Evolutionary conservation across 176 grass and related monocot genomes (phyloP), one percentile per base, ranked within the genome.

Genomic region (Raddia distichophylla): DNA sequence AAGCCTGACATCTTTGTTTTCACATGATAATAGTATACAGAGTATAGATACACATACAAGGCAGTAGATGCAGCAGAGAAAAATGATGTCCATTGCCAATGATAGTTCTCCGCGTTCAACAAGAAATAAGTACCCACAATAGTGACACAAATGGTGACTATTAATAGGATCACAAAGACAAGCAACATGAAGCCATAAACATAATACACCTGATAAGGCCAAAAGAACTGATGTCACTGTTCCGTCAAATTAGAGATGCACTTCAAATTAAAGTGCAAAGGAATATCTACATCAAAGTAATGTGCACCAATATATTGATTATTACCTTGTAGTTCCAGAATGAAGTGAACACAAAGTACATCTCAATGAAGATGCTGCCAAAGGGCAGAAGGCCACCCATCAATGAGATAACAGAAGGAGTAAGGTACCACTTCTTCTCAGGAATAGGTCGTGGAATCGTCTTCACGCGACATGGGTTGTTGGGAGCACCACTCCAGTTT

Each of bases 251-350:
- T 49, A 87, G 62, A 73, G 57, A 35, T 22, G 71, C 60, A 56
- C 54, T 59, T 60, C 18, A 43, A 34, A 67, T 44, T 67, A 27
- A 69, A 53, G 50, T 57, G 4, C 49, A 11, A 50, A 54, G 15
- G 43, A n/a, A 44, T 14, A 47, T 65, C 59, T 75, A 52, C 6
- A 73, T 73, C 47, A 62, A 34, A 43, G 6, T 9, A 63, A 44
- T 15, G 58, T 71, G 61, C n/a, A 76, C 19, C n/a, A 20, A 77
- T 57, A 77, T 78, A 49, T 71, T 79, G 8, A 5, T 63, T 45
- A 83, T 84, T 93, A 99, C 96, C 96, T 99, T 99, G 81, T 99
- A 99, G 77, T 99, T 99, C 96, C 96, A 99, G 82, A 99, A 99
- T 60, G 96, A 99, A 22, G 96, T 99, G 87, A 99, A 99, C 64